Evolutionary conservation across 169 alveolate species (phyloP).

Genomic region (Eimeria zaria): DNA sequence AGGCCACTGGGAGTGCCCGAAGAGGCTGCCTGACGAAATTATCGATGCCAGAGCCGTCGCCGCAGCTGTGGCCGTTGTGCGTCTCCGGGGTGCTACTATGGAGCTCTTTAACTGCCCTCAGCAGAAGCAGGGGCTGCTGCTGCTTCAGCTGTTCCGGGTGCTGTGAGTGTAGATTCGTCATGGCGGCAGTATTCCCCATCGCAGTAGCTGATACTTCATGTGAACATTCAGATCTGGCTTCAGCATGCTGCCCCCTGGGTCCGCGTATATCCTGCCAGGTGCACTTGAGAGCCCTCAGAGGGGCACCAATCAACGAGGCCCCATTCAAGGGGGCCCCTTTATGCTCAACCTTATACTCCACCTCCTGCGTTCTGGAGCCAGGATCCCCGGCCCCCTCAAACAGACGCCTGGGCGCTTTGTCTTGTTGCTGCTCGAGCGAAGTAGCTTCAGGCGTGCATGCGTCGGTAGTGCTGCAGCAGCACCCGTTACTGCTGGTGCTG

Average conservation of each 20-base stretch:
- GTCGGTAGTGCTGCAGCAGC: conserved; percentile 11
- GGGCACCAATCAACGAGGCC: neutral
- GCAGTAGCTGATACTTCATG: neutral
- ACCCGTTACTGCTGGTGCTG: conserved; percentile 18
- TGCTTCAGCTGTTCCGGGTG: conserved; percentile 15
- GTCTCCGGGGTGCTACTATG: conserved; percentile 1
- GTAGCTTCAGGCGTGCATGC: neutral
- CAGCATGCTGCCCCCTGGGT: conserved; percentile 6
- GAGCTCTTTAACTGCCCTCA: conserved; percentile 4
- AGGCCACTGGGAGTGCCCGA: conserved; percentile 11
- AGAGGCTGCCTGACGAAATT: conserved; percentile 1
- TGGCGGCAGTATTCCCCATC: neutral
- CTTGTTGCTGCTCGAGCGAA: conserved; percentile 45
- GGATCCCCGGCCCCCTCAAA: neutral
- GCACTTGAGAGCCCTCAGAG: neutral
- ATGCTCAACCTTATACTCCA: neutral
- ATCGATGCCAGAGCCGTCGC: conserved; percentile 7
- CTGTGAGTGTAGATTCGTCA: neutral
- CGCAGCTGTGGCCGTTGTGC: neutral
- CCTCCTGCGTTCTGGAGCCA: neutral
- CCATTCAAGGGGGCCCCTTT: neutral
- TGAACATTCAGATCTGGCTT: neutral
- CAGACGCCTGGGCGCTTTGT: neutral
- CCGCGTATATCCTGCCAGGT: neutral
- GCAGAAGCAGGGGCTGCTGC: conserved; percentile 22